A percentile compares a stretch with the other conserved stretches of the same genome.
Evolutionary conservation across 208 protist genomes (phyloP).

Genomic region (Leishmania martiniquensis): DNA sequence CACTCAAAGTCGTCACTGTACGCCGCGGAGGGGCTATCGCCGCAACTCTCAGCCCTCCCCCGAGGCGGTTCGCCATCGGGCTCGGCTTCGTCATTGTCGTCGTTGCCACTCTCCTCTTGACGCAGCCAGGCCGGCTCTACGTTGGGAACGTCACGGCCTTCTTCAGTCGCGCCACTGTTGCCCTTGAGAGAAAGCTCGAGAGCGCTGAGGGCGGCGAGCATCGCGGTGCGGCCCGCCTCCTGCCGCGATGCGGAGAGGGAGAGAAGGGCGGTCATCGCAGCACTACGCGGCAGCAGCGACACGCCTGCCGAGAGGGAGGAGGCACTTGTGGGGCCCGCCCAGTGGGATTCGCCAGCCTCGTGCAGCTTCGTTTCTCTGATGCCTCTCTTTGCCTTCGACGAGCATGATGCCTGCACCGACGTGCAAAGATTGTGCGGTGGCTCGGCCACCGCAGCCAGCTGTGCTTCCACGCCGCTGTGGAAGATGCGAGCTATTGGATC

Average conservation of each 20-base stretch:
- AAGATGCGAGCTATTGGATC: constrained; percentile 18
- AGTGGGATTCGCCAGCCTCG: background rate
- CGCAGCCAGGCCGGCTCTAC: constrained; percentile 15
- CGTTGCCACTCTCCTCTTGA: background rate
- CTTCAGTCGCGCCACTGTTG: background rate
- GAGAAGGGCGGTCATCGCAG: constrained; percentile 13
- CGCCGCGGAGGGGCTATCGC: background rate
- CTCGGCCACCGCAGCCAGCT: constrained; percentile 16
- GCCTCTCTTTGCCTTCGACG: background rate
- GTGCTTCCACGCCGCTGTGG: constrained; percentile 23
- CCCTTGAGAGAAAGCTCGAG: constrained; percentile 2
- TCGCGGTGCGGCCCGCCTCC: constrained; percentile 11
- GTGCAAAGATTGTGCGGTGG: background rate
- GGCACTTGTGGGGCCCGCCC: background rate
- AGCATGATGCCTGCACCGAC: background rate
- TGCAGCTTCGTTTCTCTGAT: background rate
- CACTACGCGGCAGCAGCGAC: background rate
- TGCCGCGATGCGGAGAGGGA: constrained; percentile 11
- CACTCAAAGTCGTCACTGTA: constrained; percentile 42
- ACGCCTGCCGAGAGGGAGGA: background rate
- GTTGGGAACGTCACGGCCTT: background rate
- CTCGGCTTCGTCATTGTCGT: background rate
- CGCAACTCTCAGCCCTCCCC: background rate
- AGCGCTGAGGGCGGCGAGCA: constrained; percentile 20
- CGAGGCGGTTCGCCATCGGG: background rate